phyloP scores from a whole-genome alignment of 305 asterid species.

The Solanum hybrid region DNA sequence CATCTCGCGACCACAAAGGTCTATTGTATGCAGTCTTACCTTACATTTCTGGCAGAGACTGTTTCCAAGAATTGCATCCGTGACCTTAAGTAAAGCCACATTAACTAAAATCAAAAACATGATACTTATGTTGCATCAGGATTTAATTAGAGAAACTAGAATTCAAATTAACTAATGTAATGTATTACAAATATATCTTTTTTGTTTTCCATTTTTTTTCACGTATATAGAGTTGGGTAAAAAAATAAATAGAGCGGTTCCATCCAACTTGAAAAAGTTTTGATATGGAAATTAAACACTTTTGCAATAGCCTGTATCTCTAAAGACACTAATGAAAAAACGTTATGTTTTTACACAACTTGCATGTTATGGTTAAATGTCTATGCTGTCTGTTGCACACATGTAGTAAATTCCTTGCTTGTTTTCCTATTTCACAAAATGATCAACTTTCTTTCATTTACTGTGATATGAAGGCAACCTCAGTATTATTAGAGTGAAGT shows the following conservation, averaged over 20 bases:
- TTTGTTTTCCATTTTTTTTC: background rate
- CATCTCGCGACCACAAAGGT: background rate
- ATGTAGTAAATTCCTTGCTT: background rate
- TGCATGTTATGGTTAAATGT: background rate
- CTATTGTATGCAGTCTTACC: background rate
- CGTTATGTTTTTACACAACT: background rate
- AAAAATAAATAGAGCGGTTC: background rate
- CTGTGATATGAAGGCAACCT: background rate
- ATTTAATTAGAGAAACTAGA: background rate
- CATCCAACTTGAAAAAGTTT: background rate
- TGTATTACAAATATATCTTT: background rate
- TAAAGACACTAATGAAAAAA: background rate
- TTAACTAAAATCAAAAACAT: background rate
- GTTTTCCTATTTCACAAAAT: background rate
- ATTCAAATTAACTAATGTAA: background rate
- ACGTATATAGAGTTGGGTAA: background rate
- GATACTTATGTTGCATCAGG: background rate
- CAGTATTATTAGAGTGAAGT: background rate
- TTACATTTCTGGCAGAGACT: background rate
- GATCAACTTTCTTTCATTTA: background rate
- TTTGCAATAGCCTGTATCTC: background rate
- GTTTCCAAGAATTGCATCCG: background rate
- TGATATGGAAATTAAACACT: background rate
- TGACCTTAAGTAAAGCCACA: conserved; percentile 5
- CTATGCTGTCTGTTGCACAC: background rate